Percentiles rank a stretch among this genome's conserved stretches.
Conservation (phyloP, 1,284 basidiomycete species). For the Leccinum fallax region DNA sequence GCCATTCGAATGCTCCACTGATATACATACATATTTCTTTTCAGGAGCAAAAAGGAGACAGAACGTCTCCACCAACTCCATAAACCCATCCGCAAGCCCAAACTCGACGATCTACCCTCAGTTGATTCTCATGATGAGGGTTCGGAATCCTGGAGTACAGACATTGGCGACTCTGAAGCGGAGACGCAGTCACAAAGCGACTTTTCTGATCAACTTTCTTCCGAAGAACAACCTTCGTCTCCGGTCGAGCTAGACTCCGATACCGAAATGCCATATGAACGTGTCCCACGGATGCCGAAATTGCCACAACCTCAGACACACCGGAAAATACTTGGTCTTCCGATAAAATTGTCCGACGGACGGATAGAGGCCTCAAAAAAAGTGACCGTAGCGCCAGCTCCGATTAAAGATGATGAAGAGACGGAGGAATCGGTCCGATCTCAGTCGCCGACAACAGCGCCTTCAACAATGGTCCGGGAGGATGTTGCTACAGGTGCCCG, state of each 20-base stretch:
- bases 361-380: conserved; percentile 64
- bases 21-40: background rate
- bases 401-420: conserved; percentile 44
- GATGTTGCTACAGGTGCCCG: conserved; percentile 77
- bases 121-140: conserved; percentile 62
- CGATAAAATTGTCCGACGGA: conserved; percentile 85
- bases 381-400: conserved; percentile 40
- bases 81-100: conserved; percentile 55
- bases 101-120: conserved; percentile 63
- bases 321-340: conserved; percentile 67
- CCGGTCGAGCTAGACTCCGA: conserved; percentile 50
- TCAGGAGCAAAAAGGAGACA: conserved; percentile 80
- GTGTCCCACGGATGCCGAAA: conserved; percentile 53
- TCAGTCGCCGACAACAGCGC: conserved; percentile 29
- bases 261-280: conserved; percentile 74
- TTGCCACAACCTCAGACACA: conserved; percentile 48
- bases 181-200: conserved; percentile 27
- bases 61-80: conserved; percentile 61
- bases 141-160: conserved; percentile 58
- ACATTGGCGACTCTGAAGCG: conserved; percentile 38
- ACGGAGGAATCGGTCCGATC: conserved; percentile 29
- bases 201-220: conserved; percentile 27
- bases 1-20: background rate
- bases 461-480: conserved; percentile 42
- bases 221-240: conserved; percentile 18